Evolutionary conservation across 495 filamentous ascomycete genomes (phyloP), one percentile per base, ranked within the genome.

Genomic region (Beverwykella pulmonaria): DNA sequence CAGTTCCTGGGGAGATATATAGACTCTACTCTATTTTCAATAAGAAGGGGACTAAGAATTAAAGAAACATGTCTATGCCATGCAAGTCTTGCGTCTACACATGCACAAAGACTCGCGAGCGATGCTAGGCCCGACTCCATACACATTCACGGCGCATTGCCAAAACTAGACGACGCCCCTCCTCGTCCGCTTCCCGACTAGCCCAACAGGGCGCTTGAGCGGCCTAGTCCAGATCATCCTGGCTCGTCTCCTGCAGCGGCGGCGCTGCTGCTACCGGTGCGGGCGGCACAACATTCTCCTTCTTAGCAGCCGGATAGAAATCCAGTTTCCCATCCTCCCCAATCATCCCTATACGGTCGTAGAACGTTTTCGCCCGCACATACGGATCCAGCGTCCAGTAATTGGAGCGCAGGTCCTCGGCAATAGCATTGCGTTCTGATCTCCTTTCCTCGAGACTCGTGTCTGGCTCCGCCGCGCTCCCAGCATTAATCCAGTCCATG

Each of bases 301-400:
- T 46, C 55, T 61, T 70, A 29, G 20, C 53, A 44, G 34, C 23
- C 8, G 71, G 71, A 65, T 78, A 78, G 36, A 78, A 76, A 10
- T 76, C 61, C 52, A 78, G 49, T 61, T 56, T 67, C 17, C 76
- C 76, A 1, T 61, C 70, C 64, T 64, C 47, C 29, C 55, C 30
- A 17, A 79, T 25, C 36, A 75, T 47, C 2, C 76, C 76, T 17
- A 53, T 65, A 15, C 77, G 55, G 70, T 79, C 77, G 65, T 78
- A 78, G 47, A 76, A 54, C 20, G 52, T 69, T 69, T 61, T 61
- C 23, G 77, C 77, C 25, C 77, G 50, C 17, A 79, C 48, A 68
- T 74, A 79, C 25, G 77, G 77, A 69, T 81, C 79, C 53, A 78
- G 30, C 55, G 72, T 78, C 94, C 95, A 98, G 77, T 98, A 98